Percentiles rank a stretch among this genome's conserved stretches.
phyloP scores from a whole-genome alignment of 768 basidiomycete species.

The Pholiota microspora region DNA sequence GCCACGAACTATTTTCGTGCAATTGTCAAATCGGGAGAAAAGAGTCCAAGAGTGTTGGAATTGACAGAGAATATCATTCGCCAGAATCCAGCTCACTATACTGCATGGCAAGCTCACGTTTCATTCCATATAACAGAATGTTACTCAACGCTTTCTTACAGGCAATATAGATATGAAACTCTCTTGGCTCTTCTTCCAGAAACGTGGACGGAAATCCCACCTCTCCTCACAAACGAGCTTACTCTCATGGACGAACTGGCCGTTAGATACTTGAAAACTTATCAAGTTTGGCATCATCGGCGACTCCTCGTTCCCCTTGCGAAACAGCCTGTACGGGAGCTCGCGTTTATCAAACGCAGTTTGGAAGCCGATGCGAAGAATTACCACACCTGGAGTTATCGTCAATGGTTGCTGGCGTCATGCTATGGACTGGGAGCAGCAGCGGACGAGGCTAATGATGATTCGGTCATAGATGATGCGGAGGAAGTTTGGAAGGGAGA shows the following conservation, averaged over 20 bases:
- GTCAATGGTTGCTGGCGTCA: constrained; percentile 90
- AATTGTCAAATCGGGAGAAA: constrained; percentile 74
- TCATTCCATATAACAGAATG: background rate
- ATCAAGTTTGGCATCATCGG: constrained; percentile 98
- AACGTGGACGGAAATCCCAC: constrained; percentile 5
- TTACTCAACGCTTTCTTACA: constrained; percentile 28
- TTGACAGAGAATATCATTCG: constrained; percentile 89
- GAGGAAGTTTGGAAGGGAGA: constrained; percentile 65
- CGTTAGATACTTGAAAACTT: constrained; percentile 83
- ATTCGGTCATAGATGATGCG: constrained; percentile 9
- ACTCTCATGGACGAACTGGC: constrained; percentile 86
- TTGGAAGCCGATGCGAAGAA: constrained; percentile 87
- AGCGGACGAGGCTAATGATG: background rate
- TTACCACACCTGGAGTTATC: constrained; percentile 98
- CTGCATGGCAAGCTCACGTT: constrained; percentile 72
- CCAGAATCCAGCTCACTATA: constrained; percentile 94
- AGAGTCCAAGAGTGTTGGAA: constrained; percentile 76
- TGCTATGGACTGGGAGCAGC: constrained; percentile 55
- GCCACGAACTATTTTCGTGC: constrained; percentile 92
- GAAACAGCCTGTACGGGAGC: constrained; percentile 59
- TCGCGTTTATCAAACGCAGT: constrained; percentile 73
- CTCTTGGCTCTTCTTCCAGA: constrained; percentile 58
- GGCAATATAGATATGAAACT: constrained; percentile 95
- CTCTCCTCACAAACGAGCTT: constrained; percentile 68
- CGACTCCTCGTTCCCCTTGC: constrained; percentile 66